Evolutionary conservation across 1,139 yeast genomes (phyloP).

Genomic region (Candida sojae): DNA sequence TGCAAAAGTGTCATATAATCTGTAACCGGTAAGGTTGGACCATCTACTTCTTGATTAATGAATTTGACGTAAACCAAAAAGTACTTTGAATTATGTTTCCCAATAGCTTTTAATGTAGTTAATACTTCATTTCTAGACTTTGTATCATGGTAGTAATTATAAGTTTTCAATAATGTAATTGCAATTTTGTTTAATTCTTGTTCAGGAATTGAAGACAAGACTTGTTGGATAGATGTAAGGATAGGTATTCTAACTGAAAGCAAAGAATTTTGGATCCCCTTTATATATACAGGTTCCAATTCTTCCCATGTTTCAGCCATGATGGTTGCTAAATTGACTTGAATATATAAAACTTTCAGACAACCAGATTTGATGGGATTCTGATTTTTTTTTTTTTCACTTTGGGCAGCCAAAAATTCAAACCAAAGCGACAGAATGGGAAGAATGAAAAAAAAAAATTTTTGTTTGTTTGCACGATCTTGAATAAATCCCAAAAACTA

Average conservation of each 20-base stretch:
- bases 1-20: conserved; percentile 57
- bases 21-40: conserved; percentile 46
- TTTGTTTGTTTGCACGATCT: not conserved
- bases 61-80: conserved; percentile 37
- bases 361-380: not conserved
- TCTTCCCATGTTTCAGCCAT: conserved; percentile 15
- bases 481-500: not conserved
- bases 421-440: too few relatives aligned
- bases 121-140: conserved; percentile 46
- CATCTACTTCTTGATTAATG: conserved; percentile 34
- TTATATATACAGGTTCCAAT: conserved; percentile 19
- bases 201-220: conserved; percentile 19
- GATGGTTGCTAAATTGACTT: not conserved
- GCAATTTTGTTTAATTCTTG: conserved; percentile 23
- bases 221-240: conserved; percentile 20
- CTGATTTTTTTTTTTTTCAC: not conserved
- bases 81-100: conserved; percentile 31
- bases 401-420: not conserved
- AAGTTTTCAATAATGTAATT: conserved; percentile 41
- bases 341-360: not conserved
- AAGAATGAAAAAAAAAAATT: not conserved
- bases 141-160: conserved; percentile 52
- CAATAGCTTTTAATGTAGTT: conserved; percentile 34
- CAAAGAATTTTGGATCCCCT: conserved; percentile 33
- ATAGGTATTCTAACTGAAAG: conserved; percentile 34